A percentile compares a stretch with the other conserved stretches of the same genome.
Conservation (phyloP, 106 monocot species). For the Dioscorea dumetorum region DNA sequence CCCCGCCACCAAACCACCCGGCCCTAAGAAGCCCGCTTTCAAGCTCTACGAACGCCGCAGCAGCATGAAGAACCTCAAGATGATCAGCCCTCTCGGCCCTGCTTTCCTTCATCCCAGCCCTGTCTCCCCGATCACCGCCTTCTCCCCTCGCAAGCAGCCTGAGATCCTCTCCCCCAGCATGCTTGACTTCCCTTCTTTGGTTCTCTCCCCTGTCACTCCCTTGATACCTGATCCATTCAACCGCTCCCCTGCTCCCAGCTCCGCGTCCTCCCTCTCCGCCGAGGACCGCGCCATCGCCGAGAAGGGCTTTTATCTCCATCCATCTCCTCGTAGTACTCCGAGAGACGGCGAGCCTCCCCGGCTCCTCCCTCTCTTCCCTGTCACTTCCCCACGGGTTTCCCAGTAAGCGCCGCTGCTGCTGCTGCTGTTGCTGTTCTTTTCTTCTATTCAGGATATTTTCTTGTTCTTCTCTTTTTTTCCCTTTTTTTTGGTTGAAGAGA, state of each 20-base stretch:
- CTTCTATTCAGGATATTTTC: too few relatives aligned
- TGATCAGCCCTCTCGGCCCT: slow-evolving; percentile 56
- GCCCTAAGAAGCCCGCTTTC: slow-evolving; percentile 74
- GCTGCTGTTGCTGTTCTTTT: too few relatives aligned
- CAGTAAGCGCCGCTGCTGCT: too few relatives aligned
- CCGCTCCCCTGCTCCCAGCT: slow-evolving; percentile 23
- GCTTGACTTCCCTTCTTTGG: slow-evolving; percentile 68
- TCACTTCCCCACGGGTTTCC: slow-evolving; percentile 38
- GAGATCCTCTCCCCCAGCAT: slow-evolving; percentile 78
- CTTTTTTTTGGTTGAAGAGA: too few relatives aligned
- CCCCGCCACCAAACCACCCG: slow-evolving; percentile 10
- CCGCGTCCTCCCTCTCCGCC: slow-evolving; percentile 11
- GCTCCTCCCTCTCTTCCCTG: slow-evolving; percentile 84
- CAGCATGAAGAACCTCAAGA: slow-evolving; percentile 62
- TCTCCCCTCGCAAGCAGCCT: slow-evolving; percentile 34
- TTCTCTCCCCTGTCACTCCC: slow-evolving; percentile 81
- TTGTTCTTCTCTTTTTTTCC: too few relatives aligned
- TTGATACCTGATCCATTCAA: slow-evolving; percentile 57
- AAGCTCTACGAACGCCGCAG: slow-evolving; percentile 95
- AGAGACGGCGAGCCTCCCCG: slow-evolving; percentile 49
- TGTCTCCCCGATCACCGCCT: slow-evolving; percentile 2
- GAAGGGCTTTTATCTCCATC: slow-evolving; percentile 84
- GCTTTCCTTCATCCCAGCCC: slow-evolving; percentile 1
- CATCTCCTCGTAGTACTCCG: slow-evolving; percentile 54
- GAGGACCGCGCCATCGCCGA: slow-evolving; percentile 73